Conservation (phyloP, 768 basidiomycete species). For the Phaeotremella skinneri region DNA sequence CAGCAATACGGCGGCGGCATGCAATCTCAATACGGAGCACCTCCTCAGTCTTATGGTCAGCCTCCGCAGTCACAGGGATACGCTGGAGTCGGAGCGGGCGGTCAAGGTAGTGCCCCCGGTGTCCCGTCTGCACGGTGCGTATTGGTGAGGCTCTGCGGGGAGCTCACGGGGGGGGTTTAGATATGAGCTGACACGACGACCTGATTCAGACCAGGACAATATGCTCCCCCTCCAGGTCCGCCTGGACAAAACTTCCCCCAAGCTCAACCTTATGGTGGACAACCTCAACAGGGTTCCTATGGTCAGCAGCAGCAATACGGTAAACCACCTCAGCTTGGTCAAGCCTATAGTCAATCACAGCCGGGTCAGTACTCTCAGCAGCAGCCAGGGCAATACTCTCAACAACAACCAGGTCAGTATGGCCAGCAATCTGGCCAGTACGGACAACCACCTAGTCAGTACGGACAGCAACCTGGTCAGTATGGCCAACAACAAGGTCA, state of each 20-base stretch:
- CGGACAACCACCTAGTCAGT: slow-evolving; percentile 19
- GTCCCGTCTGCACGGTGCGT: slow-evolving; percentile 11
- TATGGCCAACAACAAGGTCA: slow-evolving; percentile 33
- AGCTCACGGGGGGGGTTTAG: background rate
- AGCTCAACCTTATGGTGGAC: slow-evolving; percentile 13
- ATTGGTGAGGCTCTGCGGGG: background rate
- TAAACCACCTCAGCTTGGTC: slow-evolving; percentile 13
- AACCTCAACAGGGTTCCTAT: slow-evolving; percentile 9
- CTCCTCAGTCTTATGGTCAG: slow-evolving; percentile 14
- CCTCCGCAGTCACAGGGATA: slow-evolving; percentile 9
- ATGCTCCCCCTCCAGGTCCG: slow-evolving; percentile 26
- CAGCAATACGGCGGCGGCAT: slow-evolving; percentile 10
- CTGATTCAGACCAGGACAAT: slow-evolving; percentile 7
- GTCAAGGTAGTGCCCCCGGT: background rate
- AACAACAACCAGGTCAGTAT: slow-evolving; percentile 25
- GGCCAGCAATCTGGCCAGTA: slow-evolving; percentile 27
- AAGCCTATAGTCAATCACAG: slow-evolving; percentile 23
- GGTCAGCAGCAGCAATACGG: slow-evolving; percentile 11
- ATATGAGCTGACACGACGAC: slow-evolving; percentile 11
- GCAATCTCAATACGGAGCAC: slow-evolving; percentile 15
- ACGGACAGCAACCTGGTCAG: slow-evolving; percentile 22
- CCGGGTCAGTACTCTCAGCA: slow-evolving; percentile 21
- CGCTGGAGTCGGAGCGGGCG: slow-evolving; percentile 1
- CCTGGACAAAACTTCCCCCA: slow-evolving; percentile 11
- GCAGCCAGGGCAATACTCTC: slow-evolving; percentile 21